Evolutionary conservation across 371 early-diverging fungal species (phyloP), one percentile per base, ranked within the genome.

Genomic region (Blakeslea trispora): DNA sequence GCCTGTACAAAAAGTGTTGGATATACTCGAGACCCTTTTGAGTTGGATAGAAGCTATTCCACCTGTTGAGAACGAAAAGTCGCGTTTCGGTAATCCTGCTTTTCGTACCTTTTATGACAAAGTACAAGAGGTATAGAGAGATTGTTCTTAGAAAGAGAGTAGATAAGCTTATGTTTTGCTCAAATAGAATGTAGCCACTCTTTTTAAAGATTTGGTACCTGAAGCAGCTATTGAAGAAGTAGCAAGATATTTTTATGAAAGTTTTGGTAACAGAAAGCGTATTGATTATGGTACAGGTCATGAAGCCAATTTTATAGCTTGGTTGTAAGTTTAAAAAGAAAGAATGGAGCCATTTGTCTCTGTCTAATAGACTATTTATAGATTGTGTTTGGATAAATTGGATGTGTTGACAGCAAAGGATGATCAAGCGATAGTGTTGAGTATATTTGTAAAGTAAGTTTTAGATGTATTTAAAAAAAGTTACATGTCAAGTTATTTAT

Each of bases 281-380:
- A 91, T 99, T 28, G 99, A 99, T 78, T 99, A 99, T 75, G 99
- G 99, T 23, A 97, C 97, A 18, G 99, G 99, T 1, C 99, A 99
- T 64, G 99, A 99, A 81, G 88, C 97, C 9, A 93, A 93, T 57
- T 99, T 99, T 61, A 73, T 97, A 32, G 89, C 90, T 21, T 99
- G 92, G 79, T 76, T 99, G 65, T 91, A 88, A 72, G 79, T 68
- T n/a, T n/a, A n/a, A n/a, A n/a, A n/a, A n/a, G n/a, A n/a, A n/a
- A n/a, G n/a, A n/a, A n/a, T n/a, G n/a, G n/a, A n/a, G n/a, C n/a
- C n/a, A n/a, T n/a, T n/a, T n/a, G n/a, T n/a, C n/a, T n/a, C n/a
- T n/a, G n/a, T n/a, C n/a, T n/a, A n/a, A n/a, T n/a, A n/a, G n/a
- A 18, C 24, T 28, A 45, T 21, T 31, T 59, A 8, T 68, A 89